Evolutionary conservation across 495 filamentous ascomycete species (phyloP).

Genomic region (Thozetella sp.): DNA sequence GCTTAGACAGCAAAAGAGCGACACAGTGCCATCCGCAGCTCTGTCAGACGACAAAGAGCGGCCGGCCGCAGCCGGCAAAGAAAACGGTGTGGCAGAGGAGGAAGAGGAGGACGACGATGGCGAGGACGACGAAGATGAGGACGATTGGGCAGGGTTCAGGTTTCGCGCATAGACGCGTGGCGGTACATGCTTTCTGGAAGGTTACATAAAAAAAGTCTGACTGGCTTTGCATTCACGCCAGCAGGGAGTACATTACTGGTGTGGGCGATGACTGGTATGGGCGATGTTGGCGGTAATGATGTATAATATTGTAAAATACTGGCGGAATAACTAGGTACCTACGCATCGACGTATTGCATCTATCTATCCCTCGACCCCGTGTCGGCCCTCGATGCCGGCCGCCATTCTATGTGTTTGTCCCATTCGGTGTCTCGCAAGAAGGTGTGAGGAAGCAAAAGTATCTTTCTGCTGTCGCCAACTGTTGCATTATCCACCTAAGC

Average conservation of each 20-base stretch:
- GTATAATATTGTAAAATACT: constrained; percentile 1
- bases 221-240: too few species aligned
- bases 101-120: constrained; percentile 57
- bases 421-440: too few species aligned
- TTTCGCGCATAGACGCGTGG: constrained; percentile 47
- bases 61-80: constrained; percentile 21
- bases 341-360: background rate
- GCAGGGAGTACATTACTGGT: too few species aligned
- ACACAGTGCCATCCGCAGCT: constrained; percentile 5
- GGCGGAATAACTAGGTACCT: background rate
- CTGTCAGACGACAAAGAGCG: constrained; percentile 19
- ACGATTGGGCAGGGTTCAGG: constrained; percentile 72
- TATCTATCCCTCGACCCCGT: too few species aligned
- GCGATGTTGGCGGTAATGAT: background rate
- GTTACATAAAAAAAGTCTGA: too few species aligned
- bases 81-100: constrained; percentile 35
- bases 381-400: too few species aligned
- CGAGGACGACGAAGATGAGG: constrained; percentile 58
- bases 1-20: constrained; percentile 32
- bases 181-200: background rate
- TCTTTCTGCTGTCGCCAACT: too few species aligned
- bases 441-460: too few species aligned
- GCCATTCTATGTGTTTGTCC: too few species aligned
- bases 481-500: too few species aligned
- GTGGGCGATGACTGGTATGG: background rate